Evolutionary conservation across 768 basidiomycete genomes (phyloP), one percentile per base, ranked within the genome.

Genomic region (Leccinum uliginosum): DNA sequence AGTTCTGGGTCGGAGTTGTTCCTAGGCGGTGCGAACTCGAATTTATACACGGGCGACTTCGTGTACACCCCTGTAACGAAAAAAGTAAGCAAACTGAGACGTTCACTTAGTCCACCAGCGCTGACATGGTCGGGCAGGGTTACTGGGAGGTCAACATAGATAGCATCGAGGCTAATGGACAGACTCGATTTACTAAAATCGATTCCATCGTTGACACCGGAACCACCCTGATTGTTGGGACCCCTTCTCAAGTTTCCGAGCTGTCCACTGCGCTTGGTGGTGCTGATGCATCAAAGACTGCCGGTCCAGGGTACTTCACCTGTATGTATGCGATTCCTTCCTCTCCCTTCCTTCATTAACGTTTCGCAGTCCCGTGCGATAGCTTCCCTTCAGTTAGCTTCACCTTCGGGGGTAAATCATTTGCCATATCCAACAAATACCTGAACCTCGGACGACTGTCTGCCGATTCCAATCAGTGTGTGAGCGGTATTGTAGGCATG

Each of bases 11-110:
- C 76, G 3, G 79, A 81, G 67, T 71, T 85, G 11, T 78, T 73
- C 62, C 60, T 86, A n/a, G 84, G 84, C 38, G 84, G 83, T 47
- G 68, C 69, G 8, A 74, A 86, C 65, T 47, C 57, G 1, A 56
- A 62, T 2, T 67, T 76, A 55, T 83, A 78, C 67, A 76, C 71
- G 4, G 82, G 83, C 6, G 51, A 51, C 7, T 73, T 85, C 67
- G 72, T 71, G 7, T 76, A 73, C 21, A n/a, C 51, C 19, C 45
- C 51, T 44, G 58, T 64, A 2, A 62, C 54, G 5, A 6, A 50
- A 2, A 0, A 51, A 11, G 65, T 65, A 30, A 59, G 58, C n/a
- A n/a, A 5, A 10, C 9, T 38, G 35, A 19, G 35, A 24, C 56
- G 44, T 9, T 15, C n/a, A 15, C 21, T n/a, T 34, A 32, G 24